Conservation (phyloP, 2,329 filamentous ascomycete species). For the Colletotrichum magnum region DNA sequence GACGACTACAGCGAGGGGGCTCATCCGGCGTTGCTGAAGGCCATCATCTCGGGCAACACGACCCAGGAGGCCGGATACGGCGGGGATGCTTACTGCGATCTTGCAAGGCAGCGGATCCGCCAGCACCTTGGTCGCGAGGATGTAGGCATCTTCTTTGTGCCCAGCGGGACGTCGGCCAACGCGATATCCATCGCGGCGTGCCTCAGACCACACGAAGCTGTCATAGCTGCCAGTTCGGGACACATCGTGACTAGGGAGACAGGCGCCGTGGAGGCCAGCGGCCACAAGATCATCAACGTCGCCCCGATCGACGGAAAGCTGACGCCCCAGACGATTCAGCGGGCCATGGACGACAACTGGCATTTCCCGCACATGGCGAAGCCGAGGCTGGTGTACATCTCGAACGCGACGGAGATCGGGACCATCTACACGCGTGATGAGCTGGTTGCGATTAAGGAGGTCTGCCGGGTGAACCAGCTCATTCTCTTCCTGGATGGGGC, state of each 20-base stretch:
- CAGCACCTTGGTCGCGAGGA: constrained; percentile 48
- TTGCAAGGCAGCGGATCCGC: constrained; percentile 57
- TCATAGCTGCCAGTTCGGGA: constrained; percentile 63
- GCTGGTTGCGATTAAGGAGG: constrained; percentile 55
- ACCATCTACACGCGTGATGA: constrained; percentile 62
- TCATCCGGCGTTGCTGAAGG: constrained; percentile 63
- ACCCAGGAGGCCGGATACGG: constrained; percentile 64
- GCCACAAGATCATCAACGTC: constrained; percentile 66
- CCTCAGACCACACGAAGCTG: constrained; percentile 64
- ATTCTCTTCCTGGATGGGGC: constrained; percentile 65
- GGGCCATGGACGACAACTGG: constrained; percentile 61
- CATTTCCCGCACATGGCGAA: constrained; percentile 67
- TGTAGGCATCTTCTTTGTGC: constrained; percentile 65
- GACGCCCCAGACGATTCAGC: constrained; percentile 57
- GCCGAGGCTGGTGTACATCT: constrained; percentile 65
- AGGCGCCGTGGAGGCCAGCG: constrained; percentile 65
- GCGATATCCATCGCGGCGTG: constrained; percentile 66
- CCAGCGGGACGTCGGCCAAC: constrained; percentile 66
- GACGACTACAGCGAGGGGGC: constrained; percentile 68
- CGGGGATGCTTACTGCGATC: constrained; percentile 58
- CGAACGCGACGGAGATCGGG: constrained; percentile 65
- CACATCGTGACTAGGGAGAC: constrained; percentile 66
- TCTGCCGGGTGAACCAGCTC: constrained; percentile 58
- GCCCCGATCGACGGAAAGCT: constrained; percentile 62
- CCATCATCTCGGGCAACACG: constrained; percentile 59